phyloP scores from a whole-genome alignment of 805 yeast species.

The Candida namnaoensis region DNA sequence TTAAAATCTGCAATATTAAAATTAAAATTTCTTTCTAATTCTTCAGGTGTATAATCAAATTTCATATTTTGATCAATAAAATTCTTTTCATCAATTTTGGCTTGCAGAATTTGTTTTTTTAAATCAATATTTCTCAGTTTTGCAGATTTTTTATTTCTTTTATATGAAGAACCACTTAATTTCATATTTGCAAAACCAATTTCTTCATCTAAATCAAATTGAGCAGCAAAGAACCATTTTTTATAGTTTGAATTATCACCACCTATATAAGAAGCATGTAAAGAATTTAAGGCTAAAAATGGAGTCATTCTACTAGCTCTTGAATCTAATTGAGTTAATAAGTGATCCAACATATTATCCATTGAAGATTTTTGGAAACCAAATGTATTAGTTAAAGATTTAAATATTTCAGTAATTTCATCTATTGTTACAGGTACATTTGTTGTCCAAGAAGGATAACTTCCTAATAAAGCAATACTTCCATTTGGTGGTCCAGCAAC shows the following conservation, averaged over 20 bases:
- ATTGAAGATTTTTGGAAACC: constrained; percentile 82
- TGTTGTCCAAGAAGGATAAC: constrained; percentile 18
- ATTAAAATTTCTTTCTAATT: constrained; percentile 28
- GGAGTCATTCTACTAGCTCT: constrained; percentile 77
- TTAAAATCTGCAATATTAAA: constrained; percentile 68
- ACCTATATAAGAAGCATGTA: constrained; percentile 90
- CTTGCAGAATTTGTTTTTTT: constrained; percentile 25
- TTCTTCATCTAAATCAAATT: constrained; percentile 65
- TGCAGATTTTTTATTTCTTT: constrained; percentile 34
- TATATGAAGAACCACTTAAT: constrained; percentile 35
- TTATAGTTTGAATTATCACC: constrained; percentile 82
- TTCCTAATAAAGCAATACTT: not conserved
- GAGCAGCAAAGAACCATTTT: constrained; percentile 90
- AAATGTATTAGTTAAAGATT: constrained; percentile 49
- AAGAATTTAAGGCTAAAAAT: constrained; percentile 55
- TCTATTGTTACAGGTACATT: constrained; percentile 67
- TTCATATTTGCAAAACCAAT: constrained; percentile 50
- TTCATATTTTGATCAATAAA: constrained; percentile 42
- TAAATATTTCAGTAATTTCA: constrained; percentile 55
- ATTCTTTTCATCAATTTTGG: constrained; percentile 38
- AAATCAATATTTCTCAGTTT: constrained; percentile 27
- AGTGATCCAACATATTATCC: constrained; percentile 72
- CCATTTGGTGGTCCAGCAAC: no score
- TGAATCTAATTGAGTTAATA: constrained; percentile 78
- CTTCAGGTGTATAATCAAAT: constrained; percentile 36